A percentile compares a stretch with the other conserved stretches of the same genome.
phyloP scores from a whole-genome alignment of 352 stramenopile genomes.

The Peronospora belbahrii region DNA sequence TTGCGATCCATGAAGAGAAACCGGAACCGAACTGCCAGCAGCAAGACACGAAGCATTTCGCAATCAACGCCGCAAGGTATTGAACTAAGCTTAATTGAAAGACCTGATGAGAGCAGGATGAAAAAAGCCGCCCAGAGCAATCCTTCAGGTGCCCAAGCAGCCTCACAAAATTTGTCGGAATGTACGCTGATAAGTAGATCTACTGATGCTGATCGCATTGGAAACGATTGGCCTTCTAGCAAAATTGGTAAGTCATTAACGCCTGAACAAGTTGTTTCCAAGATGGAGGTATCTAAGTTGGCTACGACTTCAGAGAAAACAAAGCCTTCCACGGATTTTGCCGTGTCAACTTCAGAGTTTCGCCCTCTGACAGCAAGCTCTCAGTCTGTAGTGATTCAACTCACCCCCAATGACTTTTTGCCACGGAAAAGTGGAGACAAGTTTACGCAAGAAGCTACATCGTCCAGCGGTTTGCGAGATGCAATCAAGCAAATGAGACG shows the following conservation, averaged over 20 bases:
- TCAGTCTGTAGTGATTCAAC: constrained; percentile 62
- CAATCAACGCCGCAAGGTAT: not conserved
- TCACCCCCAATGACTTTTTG: constrained; percentile 48
- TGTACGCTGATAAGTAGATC: not conserved
- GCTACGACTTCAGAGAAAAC: not conserved
- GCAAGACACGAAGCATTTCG: not conserved
- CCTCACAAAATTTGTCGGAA: not conserved
- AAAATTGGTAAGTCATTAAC: constrained; percentile 5
- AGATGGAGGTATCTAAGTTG: not conserved
- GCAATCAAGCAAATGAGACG: constrained; percentile 49
- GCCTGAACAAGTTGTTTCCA: constrained; percentile 1
- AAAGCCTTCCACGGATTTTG: not conserved
- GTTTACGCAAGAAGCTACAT: constrained; percentile 4
- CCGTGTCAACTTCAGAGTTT: constrained; percentile 25
- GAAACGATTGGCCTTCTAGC: not conserved
- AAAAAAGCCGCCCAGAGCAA: not conserved
- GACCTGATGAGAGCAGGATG: not conserved
- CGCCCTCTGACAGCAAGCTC: constrained; percentile 53
- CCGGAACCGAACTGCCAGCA: constrained; percentile 13
- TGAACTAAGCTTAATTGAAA: not conserved
- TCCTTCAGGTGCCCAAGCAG: not conserved
- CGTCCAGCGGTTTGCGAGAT: constrained; percentile 11
- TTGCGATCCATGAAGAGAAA: constrained; percentile 41
- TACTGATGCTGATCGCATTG: not conserved
- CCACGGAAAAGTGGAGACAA: constrained; percentile 15